These are phyloP conservation scores for Persicaria tinctoria DNA, from an alignment of 148 eudicot genomes.

Conservation along the genomic window DNA sequence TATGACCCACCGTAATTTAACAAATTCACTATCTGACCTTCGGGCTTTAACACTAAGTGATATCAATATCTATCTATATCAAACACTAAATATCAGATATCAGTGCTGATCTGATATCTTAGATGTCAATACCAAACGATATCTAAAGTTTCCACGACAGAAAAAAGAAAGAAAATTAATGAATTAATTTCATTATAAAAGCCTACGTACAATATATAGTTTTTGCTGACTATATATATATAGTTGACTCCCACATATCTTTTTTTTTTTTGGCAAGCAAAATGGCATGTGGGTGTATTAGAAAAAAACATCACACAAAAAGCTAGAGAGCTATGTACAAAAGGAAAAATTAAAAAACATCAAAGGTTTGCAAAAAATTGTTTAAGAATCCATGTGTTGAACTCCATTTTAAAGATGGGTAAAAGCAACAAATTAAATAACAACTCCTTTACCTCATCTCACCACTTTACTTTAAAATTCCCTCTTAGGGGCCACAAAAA, in stretches of 20 bases:
- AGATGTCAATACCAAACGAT: too few species aligned
- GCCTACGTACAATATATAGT: background rate
- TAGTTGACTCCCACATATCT: background rate
- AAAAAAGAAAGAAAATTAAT: too few species aligned
- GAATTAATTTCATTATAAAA: background rate
- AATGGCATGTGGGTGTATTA: background rate
- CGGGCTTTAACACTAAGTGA: too few species aligned
- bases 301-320: background rate
- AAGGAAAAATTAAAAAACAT: background rate
- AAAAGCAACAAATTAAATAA: background rate
- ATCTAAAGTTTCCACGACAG: too few species aligned
- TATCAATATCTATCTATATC: too few species aligned
- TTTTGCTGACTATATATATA: background rate
- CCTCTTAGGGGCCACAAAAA: background rate
- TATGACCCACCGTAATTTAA: too few species aligned
- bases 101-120: too few species aligned
- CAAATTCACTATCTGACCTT: too few species aligned
- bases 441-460: background rate
- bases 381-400: background rate
- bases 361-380: background rate
- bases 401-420: slow-evolving; percentile 10
- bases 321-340: background rate
- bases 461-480: background rate
- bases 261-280: background rate
- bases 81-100: too few species aligned